A percentile compares a stretch with the other conserved stretches of the same genome.
phyloP scores from a whole-genome alignment of 805 yeast species.

The Citeromyces nyonsensis region DNA sequence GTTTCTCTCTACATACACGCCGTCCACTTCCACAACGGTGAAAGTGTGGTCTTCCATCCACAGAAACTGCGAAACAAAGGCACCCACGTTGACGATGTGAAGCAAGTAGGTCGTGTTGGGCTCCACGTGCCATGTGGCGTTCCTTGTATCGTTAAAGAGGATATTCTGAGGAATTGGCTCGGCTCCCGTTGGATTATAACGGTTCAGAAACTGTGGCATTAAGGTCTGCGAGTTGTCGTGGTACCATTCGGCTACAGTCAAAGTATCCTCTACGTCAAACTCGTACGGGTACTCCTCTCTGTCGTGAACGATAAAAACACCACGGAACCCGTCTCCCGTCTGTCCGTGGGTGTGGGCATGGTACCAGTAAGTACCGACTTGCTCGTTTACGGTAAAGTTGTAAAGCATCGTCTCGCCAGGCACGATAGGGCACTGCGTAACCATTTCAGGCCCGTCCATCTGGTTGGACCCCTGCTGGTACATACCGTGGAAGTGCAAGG shows the following conservation, averaged over 20 bases:
- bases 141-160: conserved; percentile 69
- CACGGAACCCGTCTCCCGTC: conserved; percentile 90
- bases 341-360: conserved; percentile 88
- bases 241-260: conserved; percentile 81
- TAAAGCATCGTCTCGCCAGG: conserved; percentile 62
- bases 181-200: conserved; percentile 92
- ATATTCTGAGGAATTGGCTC: conserved; percentile 87
- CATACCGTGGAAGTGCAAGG: conserved; percentile 89
- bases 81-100: conserved; percentile 76
- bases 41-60: conserved; percentile 81
- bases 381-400: conserved; percentile 76
- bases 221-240: conserved; percentile 43
- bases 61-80: conserved; percentile 81
- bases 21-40: conserved; percentile 85
- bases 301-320: conserved; percentile 57
- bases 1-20: conserved; percentile 67
- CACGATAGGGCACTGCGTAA: conserved; percentile 87
- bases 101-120: conserved; percentile 78
- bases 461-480: conserved; percentile 61
- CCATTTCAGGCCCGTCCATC: conserved; percentile 86
- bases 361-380: conserved; percentile 92
- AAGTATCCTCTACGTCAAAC: conserved; percentile 15
- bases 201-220: conserved; percentile 39
- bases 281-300: conserved; percentile 42
- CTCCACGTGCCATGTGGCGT: conserved; percentile 62